Evolutionary conservation across 2,329 filamentous ascomycete genomes (phyloP).

Genomic region (Colletotrichum ledebouriae): DNA sequence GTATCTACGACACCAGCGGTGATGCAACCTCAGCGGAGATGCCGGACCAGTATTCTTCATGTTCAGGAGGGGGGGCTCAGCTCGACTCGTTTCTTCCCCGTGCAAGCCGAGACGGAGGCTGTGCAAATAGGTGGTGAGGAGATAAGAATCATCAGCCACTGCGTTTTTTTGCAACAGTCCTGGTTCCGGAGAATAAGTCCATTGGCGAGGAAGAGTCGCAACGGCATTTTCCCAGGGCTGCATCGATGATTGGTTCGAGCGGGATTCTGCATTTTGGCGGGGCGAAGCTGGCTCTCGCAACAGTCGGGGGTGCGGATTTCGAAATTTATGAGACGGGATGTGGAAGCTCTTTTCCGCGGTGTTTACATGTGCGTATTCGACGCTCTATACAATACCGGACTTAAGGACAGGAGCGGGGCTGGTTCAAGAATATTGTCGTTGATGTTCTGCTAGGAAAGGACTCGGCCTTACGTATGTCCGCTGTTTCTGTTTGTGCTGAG

Average conservation of each 20-base stretch:
- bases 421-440: background rate
- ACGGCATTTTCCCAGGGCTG: background rate
- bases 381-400: too few relatives aligned
- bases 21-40: slow-evolving; percentile 13
- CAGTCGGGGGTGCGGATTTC: background rate
- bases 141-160: too few relatives aligned
- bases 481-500: background rate
- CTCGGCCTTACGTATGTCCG: slow-evolving; percentile 16
- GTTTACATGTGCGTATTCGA: too few relatives aligned
- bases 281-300: slow-evolving; percentile 5
- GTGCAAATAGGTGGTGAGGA: background rate
- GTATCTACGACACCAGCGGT: slow-evolving; percentile 5
- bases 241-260: slow-evolving; percentile 12
- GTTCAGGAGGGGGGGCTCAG: background rate
- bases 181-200: background rate
- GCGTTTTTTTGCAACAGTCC: slow-evolving; percentile 8
- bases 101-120: slow-evolving; percentile 23
- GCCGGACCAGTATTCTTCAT: background rate
- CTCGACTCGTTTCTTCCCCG: background rate
- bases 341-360: background rate
- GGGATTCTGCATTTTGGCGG: background rate
- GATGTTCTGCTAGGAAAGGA: slow-evolving; percentile 1
- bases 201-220: background rate
- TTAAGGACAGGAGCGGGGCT: background rate
- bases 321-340: background rate